phyloP scores from a whole-genome alignment of 1,139 yeast genomes.

The Geotrichum klebahnii region DNA sequence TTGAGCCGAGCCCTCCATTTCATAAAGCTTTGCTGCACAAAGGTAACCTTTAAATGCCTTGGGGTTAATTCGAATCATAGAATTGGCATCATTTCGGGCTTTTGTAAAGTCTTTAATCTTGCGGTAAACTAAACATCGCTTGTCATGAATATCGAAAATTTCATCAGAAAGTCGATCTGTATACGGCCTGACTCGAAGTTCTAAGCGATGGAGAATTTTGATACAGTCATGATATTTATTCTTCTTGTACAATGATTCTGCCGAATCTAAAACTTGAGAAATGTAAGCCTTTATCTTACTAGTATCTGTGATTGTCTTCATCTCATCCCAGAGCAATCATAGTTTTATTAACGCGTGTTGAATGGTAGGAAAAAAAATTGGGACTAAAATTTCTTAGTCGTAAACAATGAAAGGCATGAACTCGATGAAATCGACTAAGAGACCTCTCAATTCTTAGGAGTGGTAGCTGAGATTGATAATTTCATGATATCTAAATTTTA shows the following conservation, averaged over 20 bases:
- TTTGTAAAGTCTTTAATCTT: not conserved
- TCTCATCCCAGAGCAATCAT: no score
- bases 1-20: conserved; percentile 11
- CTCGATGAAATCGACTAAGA: no score
- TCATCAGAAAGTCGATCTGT: not conserved
- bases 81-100: conserved; percentile 12
- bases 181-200: conserved; percentile 3
- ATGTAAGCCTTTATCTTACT: not conserved
- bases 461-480: no score
- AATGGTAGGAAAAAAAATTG: no score
- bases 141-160: conserved; percentile 7
- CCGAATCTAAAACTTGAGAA: not conserved
- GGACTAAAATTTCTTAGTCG: no score
- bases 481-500: no score
- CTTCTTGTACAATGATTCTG: conserved; percentile 7
- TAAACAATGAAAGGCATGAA: no score
- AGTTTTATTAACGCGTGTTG: no score
- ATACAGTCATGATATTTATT: conserved; percentile 9
- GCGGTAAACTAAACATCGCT: conserved; percentile 15
- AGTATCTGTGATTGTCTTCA: no score
- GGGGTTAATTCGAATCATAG: conserved; percentile 8
- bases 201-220: conserved; percentile 1
- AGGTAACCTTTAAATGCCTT: conserved; percentile 15
- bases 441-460: no score
- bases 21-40: conserved; percentile 15